A percentile compares a stretch with the other conserved stretches of the same genome.
Evolutionary conservation across 2,329 filamentous ascomycete species (phyloP).

Genomic region (Herpomyces periplanetae): DNA sequence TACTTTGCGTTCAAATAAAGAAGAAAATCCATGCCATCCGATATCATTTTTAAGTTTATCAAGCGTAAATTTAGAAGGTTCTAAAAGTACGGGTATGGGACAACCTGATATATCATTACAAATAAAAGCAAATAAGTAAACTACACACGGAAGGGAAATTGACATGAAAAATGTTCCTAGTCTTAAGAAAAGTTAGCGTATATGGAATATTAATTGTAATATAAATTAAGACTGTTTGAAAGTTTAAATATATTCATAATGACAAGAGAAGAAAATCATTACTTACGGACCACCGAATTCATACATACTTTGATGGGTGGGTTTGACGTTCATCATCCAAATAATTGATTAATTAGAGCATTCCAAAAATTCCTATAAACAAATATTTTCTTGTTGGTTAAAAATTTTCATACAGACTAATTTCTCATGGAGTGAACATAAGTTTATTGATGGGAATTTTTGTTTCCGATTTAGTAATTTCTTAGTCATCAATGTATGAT

Average conservation of each 20-base stretch:
- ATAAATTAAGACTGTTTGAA: not conserved
- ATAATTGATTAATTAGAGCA: no score
- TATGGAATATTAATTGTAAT: constrained; percentile 1
- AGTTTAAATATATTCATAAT: no score
- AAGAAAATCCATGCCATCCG: constrained; percentile 35
- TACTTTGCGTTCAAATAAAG: constrained; percentile 26
- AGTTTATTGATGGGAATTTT: no score
- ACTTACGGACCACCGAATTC: constrained; percentile 9
- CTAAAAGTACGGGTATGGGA: constrained; percentile 39
- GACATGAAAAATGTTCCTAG: constrained; percentile 36
- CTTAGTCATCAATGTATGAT: no score
- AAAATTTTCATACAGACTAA: no score
- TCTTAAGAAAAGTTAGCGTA: constrained; percentile 10
- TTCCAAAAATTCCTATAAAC: no score
- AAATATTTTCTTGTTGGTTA: no score
- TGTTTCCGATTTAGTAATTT: no score
- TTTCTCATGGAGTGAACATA: no score
- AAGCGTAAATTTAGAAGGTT: constrained; percentile 26
- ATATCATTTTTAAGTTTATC: constrained; percentile 35
- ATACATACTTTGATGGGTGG: no score
- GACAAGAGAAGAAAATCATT: no score
- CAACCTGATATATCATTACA: constrained; percentile 84
- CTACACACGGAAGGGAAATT: constrained; percentile 34
- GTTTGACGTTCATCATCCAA: no score
- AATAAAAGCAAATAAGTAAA: constrained; percentile 39